Conservation (phyloP, 108 stramenopile genomes). For the Cyclotella baltica region DNA sequence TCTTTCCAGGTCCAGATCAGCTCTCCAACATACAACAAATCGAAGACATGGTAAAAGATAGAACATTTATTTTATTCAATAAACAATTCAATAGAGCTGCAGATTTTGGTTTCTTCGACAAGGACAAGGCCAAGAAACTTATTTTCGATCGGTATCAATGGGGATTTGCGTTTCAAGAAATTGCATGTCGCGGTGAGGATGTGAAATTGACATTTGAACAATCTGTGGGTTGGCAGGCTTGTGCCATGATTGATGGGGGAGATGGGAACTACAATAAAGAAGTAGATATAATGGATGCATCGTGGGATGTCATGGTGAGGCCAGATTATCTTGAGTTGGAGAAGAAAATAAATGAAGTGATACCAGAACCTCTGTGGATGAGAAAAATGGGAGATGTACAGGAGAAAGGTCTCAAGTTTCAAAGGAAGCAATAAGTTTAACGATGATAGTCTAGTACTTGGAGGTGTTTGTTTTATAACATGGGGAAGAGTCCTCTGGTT, state of each 20-base stretch:
- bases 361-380: conserved; percentile 79
- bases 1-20: conserved; percentile 72
- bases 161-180: conserved; percentile 77
- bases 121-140: conserved; percentile 33
- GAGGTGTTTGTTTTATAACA: too few relatives aligned
- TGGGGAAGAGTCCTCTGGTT: too few relatives aligned
- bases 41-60: conserved; percentile 63
- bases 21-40: conserved; percentile 59
- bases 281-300: conserved; percentile 48
- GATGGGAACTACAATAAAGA: conserved; percentile 36
- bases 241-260: conserved; percentile 53
- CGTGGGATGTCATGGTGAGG: conserved; percentile 36
- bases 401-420: conserved; percentile 71
- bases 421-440: conserved; percentile 32
- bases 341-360: conserved; percentile 66
- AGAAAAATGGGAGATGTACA: conserved; percentile 69
- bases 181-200: conserved; percentile 75
- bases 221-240: conserved; percentile 57
- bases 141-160: conserved; percentile 58
- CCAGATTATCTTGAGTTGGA: conserved; percentile 63
- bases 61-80: conserved; percentile 65
- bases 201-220: conserved; percentile 69
- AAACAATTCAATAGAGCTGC: conserved; percentile 63
- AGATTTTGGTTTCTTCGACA: conserved; percentile 68
- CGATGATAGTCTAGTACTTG: not conserved